phyloP scores from a whole-genome alignment of 352 stramenopile species.

The Globisporangium heterothallicum region DNA sequence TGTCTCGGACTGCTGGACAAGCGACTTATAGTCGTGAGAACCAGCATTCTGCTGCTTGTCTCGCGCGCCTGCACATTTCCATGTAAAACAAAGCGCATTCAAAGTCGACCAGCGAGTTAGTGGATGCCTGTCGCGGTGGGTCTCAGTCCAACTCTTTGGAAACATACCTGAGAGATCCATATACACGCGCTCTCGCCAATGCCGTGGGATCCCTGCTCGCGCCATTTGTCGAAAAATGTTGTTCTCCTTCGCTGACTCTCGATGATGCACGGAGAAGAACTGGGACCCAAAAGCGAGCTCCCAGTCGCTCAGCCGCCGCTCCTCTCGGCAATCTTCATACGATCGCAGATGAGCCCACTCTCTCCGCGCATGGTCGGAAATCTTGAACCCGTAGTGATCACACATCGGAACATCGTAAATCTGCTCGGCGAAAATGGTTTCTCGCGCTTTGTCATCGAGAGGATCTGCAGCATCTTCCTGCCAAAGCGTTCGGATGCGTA shows the following conservation, averaged over 20 bases:
- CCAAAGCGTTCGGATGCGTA: slow-evolving; percentile 60
- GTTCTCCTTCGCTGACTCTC: slow-evolving; percentile 15
- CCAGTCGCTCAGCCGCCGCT: slow-evolving; percentile 64
- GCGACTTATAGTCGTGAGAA: slow-evolving; percentile 38
- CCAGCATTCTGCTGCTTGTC: slow-evolving; percentile 53
- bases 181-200: slow-evolving; percentile 63
- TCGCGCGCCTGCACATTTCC: slow-evolving; percentile 19
- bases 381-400: slow-evolving; percentile 68
- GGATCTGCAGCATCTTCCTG: slow-evolving; percentile 15
- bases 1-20: slow-evolving; percentile 37
- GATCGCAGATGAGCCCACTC: slow-evolving; percentile 63
- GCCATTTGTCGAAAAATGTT: slow-evolving; percentile 27
- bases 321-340: slow-evolving; percentile 70
- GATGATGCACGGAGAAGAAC: slow-evolving; percentile 22
- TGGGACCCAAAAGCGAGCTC: slow-evolving; percentile 40
- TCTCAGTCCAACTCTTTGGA: too few species aligned
- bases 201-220: slow-evolving; percentile 48
- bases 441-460: slow-evolving; percentile 7
- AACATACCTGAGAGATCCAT: slow-evolving; percentile 53
- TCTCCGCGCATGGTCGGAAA: slow-evolving; percentile 26
- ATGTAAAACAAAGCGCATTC: background rate
- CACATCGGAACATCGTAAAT: slow-evolving; percentile 26
- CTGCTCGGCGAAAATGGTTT: slow-evolving; percentile 35
- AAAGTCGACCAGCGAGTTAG: too few species aligned
- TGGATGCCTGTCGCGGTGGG: too few species aligned